Evolutionary conservation across 208 protist genomes (phyloP).

Genomic region (Borovskyia barvae): DNA sequence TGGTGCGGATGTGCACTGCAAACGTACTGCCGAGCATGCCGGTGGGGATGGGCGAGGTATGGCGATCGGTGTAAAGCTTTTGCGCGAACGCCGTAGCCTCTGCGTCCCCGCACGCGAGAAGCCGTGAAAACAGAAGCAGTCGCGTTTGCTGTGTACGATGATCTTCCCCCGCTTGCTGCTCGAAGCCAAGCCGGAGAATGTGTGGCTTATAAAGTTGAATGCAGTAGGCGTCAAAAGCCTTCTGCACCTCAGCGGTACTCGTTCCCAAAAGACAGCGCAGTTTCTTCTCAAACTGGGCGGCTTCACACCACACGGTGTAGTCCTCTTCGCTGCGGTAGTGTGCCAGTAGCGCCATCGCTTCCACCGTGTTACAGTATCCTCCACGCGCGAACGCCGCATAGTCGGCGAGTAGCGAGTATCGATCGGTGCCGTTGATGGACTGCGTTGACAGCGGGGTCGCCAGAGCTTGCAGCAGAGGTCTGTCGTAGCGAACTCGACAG

Average conservation of each 20-base stretch:
- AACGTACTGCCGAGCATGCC: conserved; percentile 51
- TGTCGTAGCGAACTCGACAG: conserved; percentile 71
- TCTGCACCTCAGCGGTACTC: conserved; percentile 24
- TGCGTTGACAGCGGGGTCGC: conserved; percentile 36
- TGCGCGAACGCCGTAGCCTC: conserved; percentile 29
- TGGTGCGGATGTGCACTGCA: conserved; percentile 34
- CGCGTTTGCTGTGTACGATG: conserved; percentile 46
- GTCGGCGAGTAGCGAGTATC: conserved; percentile 63
- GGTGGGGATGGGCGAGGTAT: conserved; percentile 34
- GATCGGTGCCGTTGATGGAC: conserved; percentile 54
- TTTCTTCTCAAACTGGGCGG: conserved; percentile 44
- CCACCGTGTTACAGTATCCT: conserved; percentile 43
- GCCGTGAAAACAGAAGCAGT: conserved; percentile 40
- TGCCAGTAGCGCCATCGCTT: conserved; percentile 42
- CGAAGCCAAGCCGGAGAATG: conserved; percentile 34
- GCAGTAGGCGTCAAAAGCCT: conserved; percentile 49
- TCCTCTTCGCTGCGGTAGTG: conserved; percentile 28
- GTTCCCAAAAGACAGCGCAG: conserved; percentile 42
- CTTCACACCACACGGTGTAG: conserved; percentile 37
- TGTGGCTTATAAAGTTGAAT: conserved; percentile 44
- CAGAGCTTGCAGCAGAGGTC: conserved; percentile 43
- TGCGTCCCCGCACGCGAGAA: conserved; percentile 33
- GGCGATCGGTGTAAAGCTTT: conserved; percentile 38
- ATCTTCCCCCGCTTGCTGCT: conserved; percentile 16
- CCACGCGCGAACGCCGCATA: conserved; percentile 66